A percentile compares a stretch with the other conserved stretches of the same genome.
phyloP scores from a whole-genome alignment of 768 basidiomycete genomes.

The Boletus subparvulus region DNA sequence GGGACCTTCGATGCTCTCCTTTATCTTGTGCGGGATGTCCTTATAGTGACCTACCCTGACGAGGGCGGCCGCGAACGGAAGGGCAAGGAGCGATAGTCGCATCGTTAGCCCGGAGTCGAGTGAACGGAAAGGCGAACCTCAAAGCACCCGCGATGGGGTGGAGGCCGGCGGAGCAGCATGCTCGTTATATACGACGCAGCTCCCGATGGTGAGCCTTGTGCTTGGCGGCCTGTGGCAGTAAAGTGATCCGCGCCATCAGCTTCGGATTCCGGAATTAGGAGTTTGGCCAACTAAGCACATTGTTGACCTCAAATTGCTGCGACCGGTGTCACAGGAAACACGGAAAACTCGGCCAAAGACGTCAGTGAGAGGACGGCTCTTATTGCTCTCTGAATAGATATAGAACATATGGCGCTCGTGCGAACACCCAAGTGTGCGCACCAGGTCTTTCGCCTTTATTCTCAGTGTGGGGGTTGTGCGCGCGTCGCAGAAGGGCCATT shows the following conservation, averaged over 20 bases:
- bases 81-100: constrained; percentile 10
- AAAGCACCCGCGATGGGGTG: not conserved
- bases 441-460: not conserved
- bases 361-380: not conserved
- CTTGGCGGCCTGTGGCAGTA: not conserved
- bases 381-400: constrained; percentile 7
- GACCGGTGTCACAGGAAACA: not conserved
- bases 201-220: not conserved
- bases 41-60: constrained; percentile 9
- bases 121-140: not conserved
- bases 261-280: not conserved
- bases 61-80: constrained; percentile 14
- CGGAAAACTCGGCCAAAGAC: not conserved
- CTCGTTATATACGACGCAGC: constrained; percentile 11
- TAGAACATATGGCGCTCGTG: not conserved
- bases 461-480: not conserved
- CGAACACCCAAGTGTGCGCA: not conserved
- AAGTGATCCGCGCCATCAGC: not conserved
- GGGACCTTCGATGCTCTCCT: constrained; percentile 44
- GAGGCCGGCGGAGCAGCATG: not conserved
- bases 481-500: no score
- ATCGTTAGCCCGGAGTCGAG: constrained; percentile 1
- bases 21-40: constrained; percentile 36
- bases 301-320: no score
- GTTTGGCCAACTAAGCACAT: no score